A percentile compares a stretch with the other conserved stretches of the same genome.
These are phyloP conservation scores for Alternaria brassicae DNA, from an alignment of 2,329 filamentous ascomycete genomes.

Conservation along the genomic window DNA sequence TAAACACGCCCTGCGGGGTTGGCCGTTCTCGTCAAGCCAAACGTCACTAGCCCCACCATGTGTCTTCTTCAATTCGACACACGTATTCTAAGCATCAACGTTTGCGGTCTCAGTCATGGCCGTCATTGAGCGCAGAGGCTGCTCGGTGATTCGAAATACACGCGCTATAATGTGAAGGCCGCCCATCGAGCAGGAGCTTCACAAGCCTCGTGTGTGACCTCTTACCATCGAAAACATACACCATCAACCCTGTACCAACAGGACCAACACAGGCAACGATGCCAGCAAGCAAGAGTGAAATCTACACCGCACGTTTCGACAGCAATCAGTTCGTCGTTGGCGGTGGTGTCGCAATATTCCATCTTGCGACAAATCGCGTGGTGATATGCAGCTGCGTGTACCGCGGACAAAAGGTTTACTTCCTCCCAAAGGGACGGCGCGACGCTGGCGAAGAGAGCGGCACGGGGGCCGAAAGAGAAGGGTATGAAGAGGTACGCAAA, in stretches of 20 bases:
- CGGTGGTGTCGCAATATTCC: conserved; percentile 59
- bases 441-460: conserved; percentile 57
- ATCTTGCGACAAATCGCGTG: conserved; percentile 55
- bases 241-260: not conserved
- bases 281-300: not conserved
- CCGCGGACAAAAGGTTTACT: conserved; percentile 50
- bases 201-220: not conserved
- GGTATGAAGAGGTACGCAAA: conserved; percentile 57
- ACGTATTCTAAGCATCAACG: conserved; percentile 9
- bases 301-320: conserved; percentile 34
- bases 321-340: conserved; percentile 41
- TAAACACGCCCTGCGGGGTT: conserved; percentile 2
- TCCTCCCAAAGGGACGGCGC: conserved; percentile 58
- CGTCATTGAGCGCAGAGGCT: not conserved
- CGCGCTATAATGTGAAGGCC: not conserved
- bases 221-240: not conserved
- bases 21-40: not conserved
- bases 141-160: no score
- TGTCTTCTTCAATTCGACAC: conserved; percentile 6
- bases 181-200: not conserved
- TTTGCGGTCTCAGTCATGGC: conserved; percentile 8
- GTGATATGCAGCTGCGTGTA: conserved; percentile 57
- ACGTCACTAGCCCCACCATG: conserved; percentile 16
- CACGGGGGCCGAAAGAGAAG: conserved; percentile 56
- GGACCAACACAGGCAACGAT: conserved; percentile 13